phyloP scores from a whole-genome alignment of 2,329 filamentous ascomycete species.

The Diaporthe longicolla region DNA sequence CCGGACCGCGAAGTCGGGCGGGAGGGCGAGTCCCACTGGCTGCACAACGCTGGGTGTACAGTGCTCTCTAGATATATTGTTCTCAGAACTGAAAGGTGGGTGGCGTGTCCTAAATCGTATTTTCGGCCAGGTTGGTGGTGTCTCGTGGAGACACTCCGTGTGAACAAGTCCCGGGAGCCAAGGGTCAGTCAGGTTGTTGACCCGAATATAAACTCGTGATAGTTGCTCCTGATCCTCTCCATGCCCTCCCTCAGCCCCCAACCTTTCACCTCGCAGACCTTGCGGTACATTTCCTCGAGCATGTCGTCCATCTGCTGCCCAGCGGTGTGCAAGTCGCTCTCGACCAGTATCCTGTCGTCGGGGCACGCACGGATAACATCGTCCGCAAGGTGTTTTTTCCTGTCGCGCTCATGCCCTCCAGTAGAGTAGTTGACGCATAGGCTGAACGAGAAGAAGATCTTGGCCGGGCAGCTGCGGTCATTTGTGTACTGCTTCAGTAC shows the following conservation, averaged over 20 bases:
- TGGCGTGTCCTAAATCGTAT: accelerated
- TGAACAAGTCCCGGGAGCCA: no score
- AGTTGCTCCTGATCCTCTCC: conserved; percentile 78
- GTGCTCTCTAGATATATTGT: no score
- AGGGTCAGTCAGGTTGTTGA: conserved; percentile 38
- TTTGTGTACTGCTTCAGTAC: conserved; percentile 84
- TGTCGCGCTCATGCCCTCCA: conserved; percentile 57
- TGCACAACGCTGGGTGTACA: background rate
- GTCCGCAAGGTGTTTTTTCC: conserved; percentile 63
- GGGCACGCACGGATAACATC: conserved; percentile 79
- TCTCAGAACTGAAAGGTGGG: background rate
- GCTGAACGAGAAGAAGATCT: conserved; percentile 92
- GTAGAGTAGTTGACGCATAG: conserved; percentile 82
- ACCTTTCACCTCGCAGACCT: conserved; percentile 81
- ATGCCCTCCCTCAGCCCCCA: conserved; percentile 84
- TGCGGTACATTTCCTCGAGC: conserved; percentile 82
- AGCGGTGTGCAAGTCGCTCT: conserved; percentile 91
- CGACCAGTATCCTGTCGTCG: conserved; percentile 83
- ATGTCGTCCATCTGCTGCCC: conserved; percentile 84
- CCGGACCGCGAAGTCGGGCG: background rate
- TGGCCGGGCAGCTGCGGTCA: conserved; percentile 77
- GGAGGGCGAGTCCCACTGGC: background rate
- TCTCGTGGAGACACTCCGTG: no score
- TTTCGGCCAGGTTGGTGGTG: no score
- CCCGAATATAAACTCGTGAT: conserved; percentile 82